These are phyloP conservation scores for Podaxis sp. DNA, from an alignment of 768 basidiomycete genomes.

Conservation along the genomic window DNA sequence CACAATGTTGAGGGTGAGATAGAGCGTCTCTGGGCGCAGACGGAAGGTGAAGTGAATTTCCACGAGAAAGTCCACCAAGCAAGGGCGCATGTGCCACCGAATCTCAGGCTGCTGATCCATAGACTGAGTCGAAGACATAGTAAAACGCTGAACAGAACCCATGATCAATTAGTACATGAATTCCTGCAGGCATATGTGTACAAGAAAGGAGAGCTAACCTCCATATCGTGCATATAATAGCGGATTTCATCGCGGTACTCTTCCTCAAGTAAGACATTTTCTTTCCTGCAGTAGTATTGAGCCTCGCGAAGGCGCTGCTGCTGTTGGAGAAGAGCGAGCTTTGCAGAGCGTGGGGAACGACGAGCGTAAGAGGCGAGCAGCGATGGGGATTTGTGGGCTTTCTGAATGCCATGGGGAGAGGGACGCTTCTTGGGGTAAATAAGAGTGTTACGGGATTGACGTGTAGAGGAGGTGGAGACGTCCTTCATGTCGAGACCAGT, in stretches of 20 bases:
- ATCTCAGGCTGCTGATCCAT: conserved; percentile 99
- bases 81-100: conserved; percentile 98
- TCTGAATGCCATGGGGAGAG: conserved; percentile 75
- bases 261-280: conserved; percentile 84
- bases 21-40: conserved; percentile 96
- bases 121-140: conserved; percentile 88
- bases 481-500: conserved; percentile 74
- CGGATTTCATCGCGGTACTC: conserved; percentile 94
- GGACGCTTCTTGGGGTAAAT: conserved; percentile 86
- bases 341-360: conserved; percentile 66
- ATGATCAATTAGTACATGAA: conserved; percentile 18
- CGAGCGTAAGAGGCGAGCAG: conserved; percentile 49
- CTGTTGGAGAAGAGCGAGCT: conserved; percentile 49
- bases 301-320: conserved; percentile 70
- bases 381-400: conserved; percentile 59
- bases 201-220: conserved; percentile 59
- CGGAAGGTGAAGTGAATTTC: conserved; percentile 98
- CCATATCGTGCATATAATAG: conserved; percentile 96
- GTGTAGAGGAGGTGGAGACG: conserved; percentile 54
- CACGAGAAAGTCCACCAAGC: conserved; percentile 97
- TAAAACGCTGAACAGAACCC: conserved; percentile 53
- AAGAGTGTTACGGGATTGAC: conserved; percentile 57
- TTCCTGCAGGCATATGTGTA: conserved; percentile 13
- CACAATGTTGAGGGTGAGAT: conserved; percentile 97
- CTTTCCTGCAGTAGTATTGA: conserved; percentile 65